Evolutionary conservation across 495 filamentous ascomycete species (phyloP), one percentile per base, ranked within the genome.

Genomic region (Lindgomyces ingoldianus): DNA sequence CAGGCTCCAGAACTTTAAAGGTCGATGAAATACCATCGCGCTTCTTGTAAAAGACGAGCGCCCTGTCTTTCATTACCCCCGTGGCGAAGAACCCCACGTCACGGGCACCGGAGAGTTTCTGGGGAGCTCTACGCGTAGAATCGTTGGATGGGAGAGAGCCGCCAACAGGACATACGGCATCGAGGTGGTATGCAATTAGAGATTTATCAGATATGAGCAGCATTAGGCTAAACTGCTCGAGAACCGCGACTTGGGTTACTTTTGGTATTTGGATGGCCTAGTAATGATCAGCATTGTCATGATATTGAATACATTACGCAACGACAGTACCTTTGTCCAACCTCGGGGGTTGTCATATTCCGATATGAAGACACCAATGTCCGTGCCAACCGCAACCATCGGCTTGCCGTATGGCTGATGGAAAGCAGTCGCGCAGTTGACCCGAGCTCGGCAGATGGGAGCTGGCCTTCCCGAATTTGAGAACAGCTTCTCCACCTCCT

Each of bases 11-110:
- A 24, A 96, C 89, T 78, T 83, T 68, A 36, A 55, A 49, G 9
- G 49, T 69, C 12, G 57, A 67, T 18, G 48, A 62, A 26, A 63
- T 61, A 21, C 54, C 89, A 73, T 97, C 95, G 33, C 91, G 89
- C 75, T 95, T 96, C 76, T 98, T 97, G 82, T 97, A 98, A 74
- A 98, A 90, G 18, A 98, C 87, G 50, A 98, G 79, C 65, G 87
- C 90, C 6, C 94, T 85, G 62, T 98, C 95, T 79, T 98, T 98
- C 92, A 98, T 96, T 54, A 89, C 84, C 12, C 92, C 94, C 2
- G 90, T 91, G 4, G 91, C 91, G 74, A 98, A 98, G 82, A 98
- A 98, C 30, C 92, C 87, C 14, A 98, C 92, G 76, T 98, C 94
- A 60, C 91, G 87, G 56, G 81, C 81, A 19, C 89, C 90, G 45